Percentiles rank a stretch among this genome's conserved stretches.
Evolutionary conservation across 225 moss, liverwort and hornwort genomes (phyloP).

Genomic region (Rhytidiadelphus loreus): DNA sequence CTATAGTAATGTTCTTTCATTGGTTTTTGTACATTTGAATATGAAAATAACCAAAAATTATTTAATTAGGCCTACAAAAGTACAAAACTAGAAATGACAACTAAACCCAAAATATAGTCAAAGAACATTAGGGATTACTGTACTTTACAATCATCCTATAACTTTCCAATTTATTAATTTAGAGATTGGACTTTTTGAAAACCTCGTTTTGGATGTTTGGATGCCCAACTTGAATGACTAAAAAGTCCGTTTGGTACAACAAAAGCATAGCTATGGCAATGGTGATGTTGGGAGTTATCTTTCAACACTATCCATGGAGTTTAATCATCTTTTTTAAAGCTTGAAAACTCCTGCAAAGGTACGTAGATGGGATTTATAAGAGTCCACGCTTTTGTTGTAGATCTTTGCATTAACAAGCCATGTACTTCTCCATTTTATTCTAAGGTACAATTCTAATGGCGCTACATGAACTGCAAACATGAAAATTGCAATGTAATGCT

Average conservation of each 20-base stretch:
- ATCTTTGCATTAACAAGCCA: not conserved
- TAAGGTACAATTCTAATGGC: not conserved
- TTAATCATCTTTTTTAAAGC: not conserved
- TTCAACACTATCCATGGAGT: not conserved
- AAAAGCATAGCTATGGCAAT: not conserved
- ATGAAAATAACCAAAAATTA: too few relatives aligned
- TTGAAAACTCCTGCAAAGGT: not conserved
- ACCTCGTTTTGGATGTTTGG: not conserved
- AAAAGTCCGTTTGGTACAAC: not conserved
- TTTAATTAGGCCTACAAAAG: too few relatives aligned
- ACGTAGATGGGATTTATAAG: not conserved
- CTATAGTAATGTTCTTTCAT: not conserved
- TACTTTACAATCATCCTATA: too few relatives aligned
- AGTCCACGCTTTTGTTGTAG: not conserved
- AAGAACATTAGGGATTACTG: too few relatives aligned
- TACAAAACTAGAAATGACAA: too few relatives aligned
- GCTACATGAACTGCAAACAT: not conserved
- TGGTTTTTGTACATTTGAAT: not conserved
- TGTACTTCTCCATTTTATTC: conserved; percentile 13
- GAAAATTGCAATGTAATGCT: not conserved
- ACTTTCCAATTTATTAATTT: too few relatives aligned
- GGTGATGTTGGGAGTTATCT: not conserved
- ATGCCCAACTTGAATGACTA: too few relatives aligned
- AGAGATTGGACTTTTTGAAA: not conserved
- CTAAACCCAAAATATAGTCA: not conserved